Conservation (phyloP, 2,329 filamentous ascomycete species). For the Penicillium polonicum region DNA sequence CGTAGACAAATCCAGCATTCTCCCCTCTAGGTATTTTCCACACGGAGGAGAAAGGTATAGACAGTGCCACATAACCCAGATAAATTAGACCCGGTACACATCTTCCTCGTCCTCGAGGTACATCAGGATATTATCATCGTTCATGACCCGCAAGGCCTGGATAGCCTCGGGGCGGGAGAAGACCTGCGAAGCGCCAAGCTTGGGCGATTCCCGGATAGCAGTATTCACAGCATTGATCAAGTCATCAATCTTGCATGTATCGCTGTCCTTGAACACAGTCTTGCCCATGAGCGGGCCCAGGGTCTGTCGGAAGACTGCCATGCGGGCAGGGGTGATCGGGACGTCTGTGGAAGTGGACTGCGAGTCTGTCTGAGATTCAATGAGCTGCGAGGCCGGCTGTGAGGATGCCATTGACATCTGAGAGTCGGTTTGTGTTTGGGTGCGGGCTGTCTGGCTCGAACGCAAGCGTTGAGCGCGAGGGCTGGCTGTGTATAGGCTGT, state of each 20-base stretch:
- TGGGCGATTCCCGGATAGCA: slow-evolving; percentile 53
- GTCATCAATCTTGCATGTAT: slow-evolving; percentile 71
- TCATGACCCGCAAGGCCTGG: slow-evolving; percentile 75
- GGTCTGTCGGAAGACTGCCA: slow-evolving; percentile 73
- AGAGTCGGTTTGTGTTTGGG: slow-evolving; percentile 43
- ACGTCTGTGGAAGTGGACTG: slow-evolving; percentile 40
- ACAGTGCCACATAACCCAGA: neutral
- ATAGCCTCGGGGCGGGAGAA: slow-evolving; percentile 74
- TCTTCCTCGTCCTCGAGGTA: slow-evolving; percentile 56
- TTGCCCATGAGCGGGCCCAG: slow-evolving; percentile 82
- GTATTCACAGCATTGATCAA: slow-evolving; percentile 78
- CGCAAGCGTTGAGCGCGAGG: slow-evolving; percentile 45
- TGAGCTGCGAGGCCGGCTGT: slow-evolving; percentile 69
- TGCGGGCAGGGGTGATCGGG: slow-evolving; percentile 54
- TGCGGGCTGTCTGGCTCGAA: slow-evolving; percentile 42
- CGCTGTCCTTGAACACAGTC: slow-evolving; percentile 74
- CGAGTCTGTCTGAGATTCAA: slow-evolving; percentile 51
- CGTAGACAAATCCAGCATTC: slow-evolving; percentile 1
- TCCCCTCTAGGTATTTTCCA: neutral
- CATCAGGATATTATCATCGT: slow-evolving; percentile 88
- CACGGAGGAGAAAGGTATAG: neutral
- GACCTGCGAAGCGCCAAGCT: slow-evolving; percentile 50
- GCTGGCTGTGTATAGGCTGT: slow-evolving; percentile 55
- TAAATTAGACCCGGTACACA: slow-evolving; percentile 66
- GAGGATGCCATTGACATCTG: slow-evolving; percentile 77